A percentile compares a stretch with the other conserved stretches of the same genome.
These are phyloP conservation scores for Antarctomyces pellizariae DNA, from an alignment of 495 filamentous ascomycete species.

Conservation along the genomic window DNA sequence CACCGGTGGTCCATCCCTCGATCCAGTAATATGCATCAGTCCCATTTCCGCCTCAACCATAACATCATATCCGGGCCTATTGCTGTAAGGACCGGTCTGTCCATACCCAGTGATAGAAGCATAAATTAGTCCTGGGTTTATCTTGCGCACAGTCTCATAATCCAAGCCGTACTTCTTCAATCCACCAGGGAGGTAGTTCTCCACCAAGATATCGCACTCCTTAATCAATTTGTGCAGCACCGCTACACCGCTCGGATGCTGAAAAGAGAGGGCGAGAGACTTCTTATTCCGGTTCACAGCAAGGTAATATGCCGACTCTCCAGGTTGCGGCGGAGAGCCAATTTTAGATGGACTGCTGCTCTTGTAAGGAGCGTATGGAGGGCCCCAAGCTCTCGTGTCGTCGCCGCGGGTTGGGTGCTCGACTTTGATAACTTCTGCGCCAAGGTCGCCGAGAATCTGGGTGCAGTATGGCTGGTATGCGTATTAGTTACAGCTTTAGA, in stretches of 20 bases:
- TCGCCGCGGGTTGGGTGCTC: slow-evolving; percentile 84
- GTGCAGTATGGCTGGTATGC: slow-evolving; percentile 71
- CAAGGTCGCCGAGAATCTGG: slow-evolving; percentile 88
- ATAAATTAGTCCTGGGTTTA: slow-evolving; percentile 59
- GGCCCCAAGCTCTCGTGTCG: slow-evolving; percentile 91
- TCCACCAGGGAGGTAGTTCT: slow-evolving; percentile 84
- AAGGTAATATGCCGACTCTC: slow-evolving; percentile 89
- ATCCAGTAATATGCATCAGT: slow-evolving; percentile 92
- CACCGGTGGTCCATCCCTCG: slow-evolving; percentile 68
- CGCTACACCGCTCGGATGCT: slow-evolving; percentile 55
- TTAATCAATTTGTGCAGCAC: slow-evolving; percentile 69
- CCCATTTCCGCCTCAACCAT: slow-evolving; percentile 99
- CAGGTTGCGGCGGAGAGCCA: too few species aligned
- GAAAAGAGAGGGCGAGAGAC: slow-evolving; percentile 77
- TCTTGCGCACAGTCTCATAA: slow-evolving; percentile 47
- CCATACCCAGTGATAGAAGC: slow-evolving; percentile 47
- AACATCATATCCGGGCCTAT: slow-evolving; percentile 86
- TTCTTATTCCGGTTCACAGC: slow-evolving; percentile 93
- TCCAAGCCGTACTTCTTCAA: slow-evolving; percentile 85
- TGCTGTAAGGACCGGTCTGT: slow-evolving; percentile 79
- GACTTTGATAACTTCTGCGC: slow-evolving; percentile 90
- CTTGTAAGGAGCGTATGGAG: slow-evolving; percentile 65
- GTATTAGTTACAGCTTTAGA: slow-evolving; percentile 4
- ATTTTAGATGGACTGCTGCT: slow-evolving; percentile 29
- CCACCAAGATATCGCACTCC: slow-evolving; percentile 78